Evolutionary conservation across 2,329 filamentous ascomycete genomes (phyloP), one percentile per base, ranked within the genome.

Genomic region (Microdochium bolleyi): DNA sequence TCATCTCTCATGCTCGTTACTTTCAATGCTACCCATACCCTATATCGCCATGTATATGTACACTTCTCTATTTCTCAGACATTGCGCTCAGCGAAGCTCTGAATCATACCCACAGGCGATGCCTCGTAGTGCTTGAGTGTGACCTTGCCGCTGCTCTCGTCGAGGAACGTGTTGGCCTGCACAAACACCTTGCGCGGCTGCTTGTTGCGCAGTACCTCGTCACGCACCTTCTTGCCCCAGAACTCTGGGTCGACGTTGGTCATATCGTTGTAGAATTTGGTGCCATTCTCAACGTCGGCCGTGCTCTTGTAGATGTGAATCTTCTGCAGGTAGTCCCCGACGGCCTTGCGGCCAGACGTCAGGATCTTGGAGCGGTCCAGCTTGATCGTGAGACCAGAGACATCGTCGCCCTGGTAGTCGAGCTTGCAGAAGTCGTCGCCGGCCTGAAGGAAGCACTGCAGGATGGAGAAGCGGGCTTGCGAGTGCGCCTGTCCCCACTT

Each of bases 401-500:
- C 75, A 60, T 91, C 85, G 24, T 90, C 85, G 56, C 78, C 74
- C 59, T 74, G 79, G 70, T 90, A 87, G 34, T 88, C 83, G 22
- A 97, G 79, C 65, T 86, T 84, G 73, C 90, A 92, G 70, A 96
- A 96, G 63, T 88, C 85, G 53, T 88, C 82, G n/a, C 87, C 89
- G 1, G 91, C 92, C 60, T 88, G 81, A 19, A 96, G 79, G 79
- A 96, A 92, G 61, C 84, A 92, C 65, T 80, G 56, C 41, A 96
- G 74, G 62, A 96, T 96, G 51, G 87, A 89, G 72, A 91, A 96
- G 11, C 92, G 87, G 22, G 91, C 92, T 70, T 95, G 90, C 71
- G 90, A 95, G 66, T 96, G 91, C 58, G 88, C 82, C 70, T 96
- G 92, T 9, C 92, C 92, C 92, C 92, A 96, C 73, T 95, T 96